Base-by-base conservation (phyloP, 2,329 filamentous ascomycete genomes). In the Paecilomyces fulvus region DNA sequence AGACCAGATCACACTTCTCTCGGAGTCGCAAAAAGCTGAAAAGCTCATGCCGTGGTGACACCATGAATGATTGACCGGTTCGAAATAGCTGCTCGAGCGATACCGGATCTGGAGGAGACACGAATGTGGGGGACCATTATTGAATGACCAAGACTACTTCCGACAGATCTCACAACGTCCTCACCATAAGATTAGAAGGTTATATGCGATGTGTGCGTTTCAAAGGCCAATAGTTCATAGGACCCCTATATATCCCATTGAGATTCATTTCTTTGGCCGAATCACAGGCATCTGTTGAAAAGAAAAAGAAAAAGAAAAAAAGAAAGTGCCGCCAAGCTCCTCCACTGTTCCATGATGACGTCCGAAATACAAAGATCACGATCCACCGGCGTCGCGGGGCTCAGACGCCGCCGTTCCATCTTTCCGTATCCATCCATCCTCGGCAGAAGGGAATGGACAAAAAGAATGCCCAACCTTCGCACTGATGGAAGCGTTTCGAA, bases 361-460 rank as follows among this genome's bases (percentile, higher is more conserved):
- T 43, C 37, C 37, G 37, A 20, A 28, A 28, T 43, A 43, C 37
- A 43, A n/a, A 43, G 37, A 43, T 43, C 37, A 43, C 37, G 37
- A 43, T 43, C 37, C 37, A 20, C 37, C 14, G 37, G n/a, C 37
- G 37, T 43, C 37, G 37, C 14, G 37, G 37, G 37, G 37, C 37
- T 43, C 37, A 17, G 20, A n/a, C 14, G 37, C 37, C 37, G 84
- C 70, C 73, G 81, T 46, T 54, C 52, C 52, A 49, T 49, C 48
- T 49, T 49, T 49, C 48, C 48, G 48, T 21, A 49, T 14, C 10
- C 48, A 49, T 14, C 10, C 48, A 12, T 49, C 48, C 48, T 49
- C 48, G 48, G 48, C 20, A 49, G 21, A 49, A 49, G 48, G 48
- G 48, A 49, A 49, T 14, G 14, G 14, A 28, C 20, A 49, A 49